Conservation (phyloP, 805 yeast species). For the Yarrowia deformans region DNA sequence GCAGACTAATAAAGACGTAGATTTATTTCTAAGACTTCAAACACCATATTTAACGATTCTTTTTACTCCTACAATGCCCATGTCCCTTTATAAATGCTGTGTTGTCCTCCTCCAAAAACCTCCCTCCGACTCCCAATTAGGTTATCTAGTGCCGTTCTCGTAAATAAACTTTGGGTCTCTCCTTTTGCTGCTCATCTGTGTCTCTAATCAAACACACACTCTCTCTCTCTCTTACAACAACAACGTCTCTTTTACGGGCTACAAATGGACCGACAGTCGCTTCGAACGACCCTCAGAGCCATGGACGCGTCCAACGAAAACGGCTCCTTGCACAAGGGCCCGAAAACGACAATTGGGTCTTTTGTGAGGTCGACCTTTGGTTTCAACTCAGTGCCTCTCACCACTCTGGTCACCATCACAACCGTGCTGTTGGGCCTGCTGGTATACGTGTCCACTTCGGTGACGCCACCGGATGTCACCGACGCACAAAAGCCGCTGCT, state of each 20-base stretch:
- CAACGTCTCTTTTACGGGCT: not conserved
- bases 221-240: not conserved
- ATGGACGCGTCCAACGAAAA: slow-evolving; percentile 19
- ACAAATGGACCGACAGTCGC: slow-evolving; percentile 42
- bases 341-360: slow-evolving; percentile 38
- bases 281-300: slow-evolving; percentile 32
- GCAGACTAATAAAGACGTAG: no score
- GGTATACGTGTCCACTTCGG: slow-evolving; percentile 16
- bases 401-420: slow-evolving; percentile 7
- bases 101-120: no score
- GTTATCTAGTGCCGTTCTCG: slow-evolving; percentile 30
- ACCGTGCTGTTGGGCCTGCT: slow-evolving; percentile 21
- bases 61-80: not conserved
- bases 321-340: not conserved
- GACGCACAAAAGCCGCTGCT: slow-evolving; percentile 26
- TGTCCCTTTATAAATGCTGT: not conserved
- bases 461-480: slow-evolving; percentile 10
- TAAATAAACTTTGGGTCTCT: slow-evolving; percentile 23
- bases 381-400: slow-evolving; percentile 26
- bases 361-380: slow-evolving; percentile 24
- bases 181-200: slow-evolving; percentile 24
- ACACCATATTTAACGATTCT: no score
- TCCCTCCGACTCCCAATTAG: slow-evolving; percentile 1
- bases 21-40: no score
- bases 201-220: not conserved